These are phyloP conservation scores for Chrysoporthe puriensis DNA, from an alignment of 2,329 filamentous ascomycete genomes.

Conservation along the genomic window DNA sequence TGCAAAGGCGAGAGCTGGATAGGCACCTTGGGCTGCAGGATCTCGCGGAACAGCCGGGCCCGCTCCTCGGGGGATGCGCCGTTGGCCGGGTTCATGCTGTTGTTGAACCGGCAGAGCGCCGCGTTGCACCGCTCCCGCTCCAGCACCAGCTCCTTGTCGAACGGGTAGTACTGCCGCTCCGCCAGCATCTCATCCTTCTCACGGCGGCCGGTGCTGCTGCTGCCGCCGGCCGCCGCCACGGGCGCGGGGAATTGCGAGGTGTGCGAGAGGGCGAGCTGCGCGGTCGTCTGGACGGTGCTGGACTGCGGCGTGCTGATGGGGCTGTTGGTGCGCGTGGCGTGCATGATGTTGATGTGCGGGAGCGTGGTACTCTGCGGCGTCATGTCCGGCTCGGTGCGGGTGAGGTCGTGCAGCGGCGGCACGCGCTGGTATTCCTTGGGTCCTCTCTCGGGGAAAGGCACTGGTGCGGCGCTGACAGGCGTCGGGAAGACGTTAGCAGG, in stretches of 20 bases:
- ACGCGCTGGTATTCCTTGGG: slow-evolving; percentile 63
- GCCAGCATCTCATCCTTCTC: slow-evolving; percentile 92
- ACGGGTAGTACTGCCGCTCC: slow-evolving; percentile 79
- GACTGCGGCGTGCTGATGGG: slow-evolving; percentile 45
- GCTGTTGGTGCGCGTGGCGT: slow-evolving; percentile 54
- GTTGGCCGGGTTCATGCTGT: slow-evolving; percentile 73
- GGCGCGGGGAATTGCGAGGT: slow-evolving; percentile 47
- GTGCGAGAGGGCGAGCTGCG: slow-evolving; percentile 62
- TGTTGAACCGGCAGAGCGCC: slow-evolving; percentile 86
- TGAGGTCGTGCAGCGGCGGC: slow-evolving; percentile 63
- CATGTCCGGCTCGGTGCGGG: slow-evolving; percentile 58
- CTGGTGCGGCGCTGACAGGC: slow-evolving; percentile 59
- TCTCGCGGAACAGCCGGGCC: slow-evolving; percentile 70
- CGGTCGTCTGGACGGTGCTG: slow-evolving; percentile 55
- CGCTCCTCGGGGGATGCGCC: slow-evolving; percentile 72
- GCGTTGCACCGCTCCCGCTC: slow-evolving; percentile 85
- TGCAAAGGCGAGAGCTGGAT: slow-evolving; percentile 60
- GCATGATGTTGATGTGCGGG: slow-evolving; percentile 61
- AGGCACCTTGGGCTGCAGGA: slow-evolving; percentile 66
- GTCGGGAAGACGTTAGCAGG: slow-evolving; percentile 63
- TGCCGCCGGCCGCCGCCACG: neutral
- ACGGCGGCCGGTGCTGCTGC: slow-evolving; percentile 46
- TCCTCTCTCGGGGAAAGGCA: slow-evolving; percentile 51
- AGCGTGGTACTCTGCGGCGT: slow-evolving; percentile 54
- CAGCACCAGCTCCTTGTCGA: slow-evolving; percentile 74